phyloP scores from a whole-genome alignment of 1,284 basidiomycete species.

The Ustilago curta region DNA sequence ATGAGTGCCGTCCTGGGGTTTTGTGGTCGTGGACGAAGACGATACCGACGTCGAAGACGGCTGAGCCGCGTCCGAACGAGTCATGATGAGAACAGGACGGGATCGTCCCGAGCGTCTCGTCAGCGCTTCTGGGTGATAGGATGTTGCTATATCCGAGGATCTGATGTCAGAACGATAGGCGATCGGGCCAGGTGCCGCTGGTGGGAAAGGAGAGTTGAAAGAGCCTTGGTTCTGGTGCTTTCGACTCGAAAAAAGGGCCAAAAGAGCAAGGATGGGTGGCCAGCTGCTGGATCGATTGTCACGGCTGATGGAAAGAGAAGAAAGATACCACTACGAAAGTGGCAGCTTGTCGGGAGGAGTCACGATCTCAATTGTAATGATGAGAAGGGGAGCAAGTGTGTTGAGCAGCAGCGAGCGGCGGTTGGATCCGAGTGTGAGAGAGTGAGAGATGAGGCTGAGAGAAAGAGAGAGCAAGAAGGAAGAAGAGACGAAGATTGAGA shows the following conservation, averaged over 20 bases:
- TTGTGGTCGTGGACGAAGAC: slow-evolving; percentile 5
- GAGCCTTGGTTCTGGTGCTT: background rate
- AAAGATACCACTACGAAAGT: background rate
- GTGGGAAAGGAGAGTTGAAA: background rate
- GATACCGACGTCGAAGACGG: slow-evolving; percentile 11
- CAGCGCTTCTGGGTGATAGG: slow-evolving; percentile 1
- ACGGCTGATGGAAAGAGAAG: background rate
- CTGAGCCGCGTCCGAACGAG: slow-evolving; percentile 11
- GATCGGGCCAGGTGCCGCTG: background rate
- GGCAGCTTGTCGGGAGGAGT: background rate
- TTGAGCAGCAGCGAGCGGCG: slow-evolving; percentile 1
- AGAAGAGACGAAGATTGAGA: slow-evolving; percentile 5
- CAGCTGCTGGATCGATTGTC: background rate
- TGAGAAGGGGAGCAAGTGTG: background rate
- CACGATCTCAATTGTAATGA: background rate
- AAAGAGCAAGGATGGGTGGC: background rate
- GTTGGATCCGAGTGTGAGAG: background rate
- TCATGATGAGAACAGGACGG: slow-evolving; percentile 14
- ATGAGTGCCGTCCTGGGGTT: background rate
- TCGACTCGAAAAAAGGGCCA: background rate
- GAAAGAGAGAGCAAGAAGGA: too few relatives aligned
- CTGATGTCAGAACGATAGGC: background rate
- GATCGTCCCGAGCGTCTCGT: slow-evolving; percentile 1
- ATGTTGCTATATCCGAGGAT: background rate
- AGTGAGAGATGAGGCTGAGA: background rate